Base-by-base conservation (phyloP, 2,329 filamentous ascomycete species). In the Diaporthe sp. region DNA sequence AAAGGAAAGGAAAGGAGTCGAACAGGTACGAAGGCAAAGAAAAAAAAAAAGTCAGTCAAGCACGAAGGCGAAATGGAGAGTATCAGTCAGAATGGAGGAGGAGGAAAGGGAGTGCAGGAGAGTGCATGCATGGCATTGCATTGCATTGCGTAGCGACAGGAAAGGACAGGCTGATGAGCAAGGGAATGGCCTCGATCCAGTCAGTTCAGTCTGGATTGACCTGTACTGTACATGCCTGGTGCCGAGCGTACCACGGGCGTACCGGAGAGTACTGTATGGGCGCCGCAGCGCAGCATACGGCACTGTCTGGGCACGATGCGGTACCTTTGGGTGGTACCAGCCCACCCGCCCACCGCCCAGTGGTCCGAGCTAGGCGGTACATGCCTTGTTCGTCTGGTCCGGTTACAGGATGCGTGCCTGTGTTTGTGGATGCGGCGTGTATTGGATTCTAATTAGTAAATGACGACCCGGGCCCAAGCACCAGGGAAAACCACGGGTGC, bases 81-180 rank as follows among this genome's bases (percentile, higher is more conserved):
- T 76, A 62, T 75, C 75, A 76, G 72, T 73, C 73, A 62, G 70
- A 71, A 77, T 49, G 68, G 70, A 72, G 49, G 53, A 71, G 51
- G 61, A 75, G 76, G 65, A 77, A 73, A 76, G 71, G 76, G 67
- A 73, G 49, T 75, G 61, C 68, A 76, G 72, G 60, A 71, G 44
- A 70, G 65, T 72, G 72, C 72, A 75, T 72, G 72, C 72, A 74
- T 60, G 74, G 75, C 72, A 76, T 76, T 61, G 72, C 58, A 49
- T 67, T 73, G 44, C 61, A 71, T 49, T 73, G 61, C 72, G 53
- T 65, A 62, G 72, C 60, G 67, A 70, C 60, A 44, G 65, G 74
- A 78, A 72, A 76, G 76, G 75, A 75, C 73, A 73, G 72, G 62
- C 71, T 68, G 46, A 76, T 70, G 42, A 46, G 67, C 34, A 60